Percentiles rank a stretch among this genome's conserved stretches.
These are phyloP conservation scores for Leptosphaerulina australis DNA, from an alignment of 2,329 filamentous ascomycete species.

Conservation along the genomic window DNA sequence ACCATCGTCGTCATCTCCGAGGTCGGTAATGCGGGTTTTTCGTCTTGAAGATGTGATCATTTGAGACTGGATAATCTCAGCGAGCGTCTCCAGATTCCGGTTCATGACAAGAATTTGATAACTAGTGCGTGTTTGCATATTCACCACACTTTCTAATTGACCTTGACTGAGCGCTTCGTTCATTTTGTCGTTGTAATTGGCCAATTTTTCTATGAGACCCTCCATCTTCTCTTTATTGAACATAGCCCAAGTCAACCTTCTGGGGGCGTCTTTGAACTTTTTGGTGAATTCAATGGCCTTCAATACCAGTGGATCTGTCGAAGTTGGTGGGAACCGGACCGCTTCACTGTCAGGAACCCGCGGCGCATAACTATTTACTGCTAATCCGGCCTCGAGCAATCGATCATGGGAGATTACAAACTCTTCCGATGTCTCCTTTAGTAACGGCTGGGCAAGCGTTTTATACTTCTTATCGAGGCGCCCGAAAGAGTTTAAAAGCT, in stretches of 20 bases:
- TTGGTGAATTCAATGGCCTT: conserved; percentile 41
- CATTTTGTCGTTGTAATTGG: conserved; percentile 47
- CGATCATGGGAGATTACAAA: conserved; percentile 17
- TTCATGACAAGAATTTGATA: conserved; percentile 49
- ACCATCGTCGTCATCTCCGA: neutral
- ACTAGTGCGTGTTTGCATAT: conserved; percentile 43
- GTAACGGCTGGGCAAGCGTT: conserved; percentile 36
- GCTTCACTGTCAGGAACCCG: conserved; percentile 32
- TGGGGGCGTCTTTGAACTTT: conserved; percentile 31
- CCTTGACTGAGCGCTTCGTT: conserved; percentile 40
- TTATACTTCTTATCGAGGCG: conserved; percentile 41
- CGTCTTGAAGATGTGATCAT: conserved; percentile 2
- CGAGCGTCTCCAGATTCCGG: conserved; percentile 42
- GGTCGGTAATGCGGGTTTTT: no score
- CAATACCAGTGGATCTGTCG: conserved; percentile 34
- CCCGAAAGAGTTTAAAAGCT: conserved; percentile 41
- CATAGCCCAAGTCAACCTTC: conserved; percentile 41
- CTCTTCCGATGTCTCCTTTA: conserved; percentile 32
- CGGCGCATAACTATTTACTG: no score
- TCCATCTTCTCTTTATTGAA: conserved; percentile 41
- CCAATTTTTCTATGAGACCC: conserved; percentile 40
- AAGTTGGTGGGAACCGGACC: conserved; percentile 39
- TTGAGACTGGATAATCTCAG: conserved; percentile 43
- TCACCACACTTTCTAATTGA: conserved; percentile 37
- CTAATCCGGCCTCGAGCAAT: conserved; percentile 10